phyloP scores from a whole-genome alignment of 2,329 filamentous ascomycete species.

The Aquanectria penicillioides region DNA sequence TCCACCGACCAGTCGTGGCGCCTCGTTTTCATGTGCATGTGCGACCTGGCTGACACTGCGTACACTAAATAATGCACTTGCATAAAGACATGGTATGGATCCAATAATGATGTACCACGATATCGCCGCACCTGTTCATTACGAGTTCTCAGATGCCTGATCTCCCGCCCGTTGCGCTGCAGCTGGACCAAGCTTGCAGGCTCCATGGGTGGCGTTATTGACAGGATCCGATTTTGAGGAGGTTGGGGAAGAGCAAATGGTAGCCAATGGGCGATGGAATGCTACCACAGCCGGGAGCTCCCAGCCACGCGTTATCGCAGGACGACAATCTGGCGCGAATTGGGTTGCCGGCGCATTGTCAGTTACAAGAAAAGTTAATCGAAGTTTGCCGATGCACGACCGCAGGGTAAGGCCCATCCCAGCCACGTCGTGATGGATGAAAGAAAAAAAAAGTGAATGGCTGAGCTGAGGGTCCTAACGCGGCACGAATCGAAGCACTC shows the following conservation, averaged over 20 bases:
- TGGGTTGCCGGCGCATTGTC: constrained; percentile 7
- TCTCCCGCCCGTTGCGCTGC: constrained; percentile 32
- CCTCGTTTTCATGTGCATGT: constrained; percentile 27
- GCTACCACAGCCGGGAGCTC: constrained; percentile 18
- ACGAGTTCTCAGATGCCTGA: constrained; percentile 38
- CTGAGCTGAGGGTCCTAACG: constrained; percentile 22
- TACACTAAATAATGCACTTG: constrained; percentile 41
- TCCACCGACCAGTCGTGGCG: constrained; percentile 19
- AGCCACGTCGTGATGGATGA: no score
- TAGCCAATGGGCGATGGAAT: constrained; percentile 30
- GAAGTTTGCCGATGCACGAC: not conserved
- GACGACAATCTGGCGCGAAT: constrained; percentile 10
- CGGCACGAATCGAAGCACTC: constrained; percentile 7
- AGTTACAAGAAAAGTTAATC: constrained; percentile 5
- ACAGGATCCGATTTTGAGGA: constrained; percentile 28
- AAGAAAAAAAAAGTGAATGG: no score
- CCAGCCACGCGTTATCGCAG: constrained; percentile 30
- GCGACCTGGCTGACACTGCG: constrained; percentile 28
- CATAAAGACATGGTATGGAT: constrained; percentile 29
- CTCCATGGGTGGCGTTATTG: constrained; percentile 20
- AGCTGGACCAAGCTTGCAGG: constrained; percentile 33
- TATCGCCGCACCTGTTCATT: constrained; percentile 35
- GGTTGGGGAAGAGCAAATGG: constrained; percentile 33
- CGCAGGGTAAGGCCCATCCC: constrained; percentile 19
- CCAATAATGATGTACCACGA: constrained; percentile 49